Evolutionary conservation across 108 stramenopile genomes (phyloP).

Genomic region (Cyclostephanos tholiformis): DNA sequence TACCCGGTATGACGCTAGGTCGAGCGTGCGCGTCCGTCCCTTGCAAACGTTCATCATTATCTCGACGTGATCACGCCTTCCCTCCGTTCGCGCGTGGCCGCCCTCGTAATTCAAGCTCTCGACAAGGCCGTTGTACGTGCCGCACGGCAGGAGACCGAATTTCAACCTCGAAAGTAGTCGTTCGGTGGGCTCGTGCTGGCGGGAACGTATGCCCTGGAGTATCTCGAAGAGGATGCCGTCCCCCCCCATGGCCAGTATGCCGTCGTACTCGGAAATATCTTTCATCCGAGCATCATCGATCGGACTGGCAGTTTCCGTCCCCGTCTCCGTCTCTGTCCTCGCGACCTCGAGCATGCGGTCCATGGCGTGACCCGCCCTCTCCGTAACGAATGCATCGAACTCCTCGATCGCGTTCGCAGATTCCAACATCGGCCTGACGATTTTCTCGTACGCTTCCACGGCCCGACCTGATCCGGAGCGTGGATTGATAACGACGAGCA

Average conservation of each 20-base stretch:
- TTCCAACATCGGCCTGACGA: conserved; percentile 73
- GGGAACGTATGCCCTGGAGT: conserved; percentile 67
- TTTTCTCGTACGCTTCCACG: conserved; percentile 41
- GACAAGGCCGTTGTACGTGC: conserved; percentile 87
- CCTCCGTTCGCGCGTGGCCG: neutral
- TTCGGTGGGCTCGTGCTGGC: conserved; percentile 55
- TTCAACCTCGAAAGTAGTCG: conserved; percentile 50
- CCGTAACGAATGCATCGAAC: conserved; percentile 59
- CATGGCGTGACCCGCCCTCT: conserved; percentile 60
- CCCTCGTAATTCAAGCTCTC: conserved; percentile 48
- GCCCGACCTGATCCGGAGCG: conserved; percentile 60
- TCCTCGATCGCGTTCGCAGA: conserved; percentile 71
- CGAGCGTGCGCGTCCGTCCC: conserved; percentile 55
- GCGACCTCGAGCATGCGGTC: conserved; percentile 57
- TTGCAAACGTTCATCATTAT: conserved; percentile 78
- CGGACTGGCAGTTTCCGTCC: conserved; percentile 9
- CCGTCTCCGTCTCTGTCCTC: conserved; percentile 16
- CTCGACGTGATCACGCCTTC: conserved; percentile 54
- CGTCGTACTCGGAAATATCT: conserved; percentile 70
- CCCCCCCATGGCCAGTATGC: conserved; percentile 78
- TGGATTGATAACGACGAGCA: conserved; percentile 82
- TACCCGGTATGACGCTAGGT: conserved; percentile 68
- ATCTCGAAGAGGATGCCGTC: conserved; percentile 87
- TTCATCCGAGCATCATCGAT: conserved; percentile 13
- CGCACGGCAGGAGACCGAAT: conserved; percentile 79